These are phyloP conservation scores for Suhomyces ambrosiae DNA, from an alignment of 1,139 yeast genomes.

Conservation along the genomic window DNA sequence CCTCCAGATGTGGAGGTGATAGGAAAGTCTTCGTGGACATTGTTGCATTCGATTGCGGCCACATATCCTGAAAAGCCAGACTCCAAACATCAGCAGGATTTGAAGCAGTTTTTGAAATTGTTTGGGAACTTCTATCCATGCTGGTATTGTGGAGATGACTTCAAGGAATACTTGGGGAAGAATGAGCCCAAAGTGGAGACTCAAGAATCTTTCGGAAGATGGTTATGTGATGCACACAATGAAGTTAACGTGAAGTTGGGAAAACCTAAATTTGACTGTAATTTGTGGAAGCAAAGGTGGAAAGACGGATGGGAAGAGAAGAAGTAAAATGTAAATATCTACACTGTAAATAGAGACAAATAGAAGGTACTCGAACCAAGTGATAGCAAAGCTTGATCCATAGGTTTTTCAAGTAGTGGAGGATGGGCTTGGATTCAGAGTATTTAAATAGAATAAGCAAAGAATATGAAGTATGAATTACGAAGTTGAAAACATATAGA, in stretches of 20 bases:
- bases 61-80: constrained; percentile 76
- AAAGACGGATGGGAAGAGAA: constrained; percentile 65
- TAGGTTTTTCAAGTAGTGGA: too few relatives aligned
- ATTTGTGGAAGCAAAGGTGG: constrained; percentile 93
- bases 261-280: constrained; percentile 82
- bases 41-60: constrained; percentile 89
- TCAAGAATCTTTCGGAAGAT: constrained; percentile 79
- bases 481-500: too few relatives aligned
- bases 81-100: constrained; percentile 62
- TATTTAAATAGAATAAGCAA: too few relatives aligned
- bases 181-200: constrained; percentile 68
- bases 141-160: constrained; percentile 90
- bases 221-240: constrained; percentile 97
- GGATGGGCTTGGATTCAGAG: too few relatives aligned
- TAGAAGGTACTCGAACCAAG: too few relatives aligned
- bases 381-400: too few relatives aligned
- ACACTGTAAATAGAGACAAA: constrained; percentile 7
- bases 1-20: constrained; percentile 87
- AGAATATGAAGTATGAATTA: too few relatives aligned
- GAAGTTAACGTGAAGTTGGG: constrained; percentile 83
- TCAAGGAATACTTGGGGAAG: constrained; percentile 59
- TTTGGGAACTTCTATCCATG: constrained; percentile 91
- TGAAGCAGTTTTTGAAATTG: constrained; percentile 66
- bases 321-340: neutral
- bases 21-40: constrained; percentile 91